These are phyloP conservation scores for Isabelozyma gotoi DNA, from an alignment of 805 yeast genomes.

Conservation along the genomic window DNA sequence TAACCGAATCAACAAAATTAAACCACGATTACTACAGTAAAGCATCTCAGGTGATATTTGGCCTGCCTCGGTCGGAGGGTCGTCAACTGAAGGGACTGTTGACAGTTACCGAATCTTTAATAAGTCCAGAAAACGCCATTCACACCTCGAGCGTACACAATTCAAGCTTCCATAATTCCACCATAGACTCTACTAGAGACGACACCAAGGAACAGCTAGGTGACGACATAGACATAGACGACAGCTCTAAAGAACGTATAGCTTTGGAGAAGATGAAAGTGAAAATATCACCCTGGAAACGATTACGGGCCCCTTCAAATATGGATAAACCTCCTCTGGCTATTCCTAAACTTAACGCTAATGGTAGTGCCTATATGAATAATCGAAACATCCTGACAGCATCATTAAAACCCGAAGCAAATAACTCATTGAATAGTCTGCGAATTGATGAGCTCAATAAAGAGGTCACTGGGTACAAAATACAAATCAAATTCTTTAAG, in stretches of 20 bases:
- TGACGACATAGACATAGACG: conserved; percentile 16
- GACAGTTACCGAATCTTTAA: neutral
- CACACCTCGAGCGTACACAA: neutral
- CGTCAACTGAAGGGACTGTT: neutral
- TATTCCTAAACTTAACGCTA: neutral
- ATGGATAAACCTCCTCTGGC: neutral
- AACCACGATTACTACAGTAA: neutral
- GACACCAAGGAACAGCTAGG: conserved; percentile 24
- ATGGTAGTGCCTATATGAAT: neutral
- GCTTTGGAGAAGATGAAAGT: conserved; percentile 8
- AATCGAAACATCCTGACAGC: conserved; percentile 5
- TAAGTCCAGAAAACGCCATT: neutral
- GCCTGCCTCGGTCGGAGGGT: neutral
- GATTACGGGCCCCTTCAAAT: conserved; percentile 8
- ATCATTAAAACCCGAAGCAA: conserved; percentile 1
- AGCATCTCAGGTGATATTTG: neutral
- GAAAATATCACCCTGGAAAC: conserved; percentile 1
- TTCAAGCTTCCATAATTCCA: conserved; percentile 4
- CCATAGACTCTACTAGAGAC: conserved; percentile 11
- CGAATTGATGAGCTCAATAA: conserved; percentile 31
- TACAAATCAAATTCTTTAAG: conserved; percentile 39
- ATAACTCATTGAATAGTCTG: conserved; percentile 16
- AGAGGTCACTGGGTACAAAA: conserved; percentile 35
- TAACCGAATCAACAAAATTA: neutral
- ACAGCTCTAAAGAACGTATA: conserved; percentile 6